A percentile compares a stretch with the other conserved stretches of the same genome.
phyloP scores from a whole-genome alignment of 1,284 basidiomycete genomes.

The Wolfiporia cocos region DNA sequence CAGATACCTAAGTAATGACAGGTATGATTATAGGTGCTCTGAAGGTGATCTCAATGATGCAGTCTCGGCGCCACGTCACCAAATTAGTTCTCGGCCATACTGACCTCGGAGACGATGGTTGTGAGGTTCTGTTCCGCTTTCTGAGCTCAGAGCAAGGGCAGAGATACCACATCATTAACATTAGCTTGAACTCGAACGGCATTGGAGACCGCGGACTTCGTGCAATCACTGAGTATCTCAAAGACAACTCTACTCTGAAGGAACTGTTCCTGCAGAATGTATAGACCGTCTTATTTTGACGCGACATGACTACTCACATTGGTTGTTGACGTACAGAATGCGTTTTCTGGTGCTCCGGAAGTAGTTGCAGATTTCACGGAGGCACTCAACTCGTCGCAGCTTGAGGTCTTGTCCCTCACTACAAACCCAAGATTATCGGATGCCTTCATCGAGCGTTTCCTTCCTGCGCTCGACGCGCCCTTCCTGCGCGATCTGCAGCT shows the following conservation, averaged over 20 bases:
- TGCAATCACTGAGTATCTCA: constrained; percentile 47
- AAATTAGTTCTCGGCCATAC: constrained; percentile 55
- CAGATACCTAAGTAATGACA: too few species aligned
- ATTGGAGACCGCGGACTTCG: constrained; percentile 51
- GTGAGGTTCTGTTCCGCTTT: constrained; percentile 47
- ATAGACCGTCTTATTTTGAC: constrained; percentile 18
- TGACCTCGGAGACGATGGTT: constrained; percentile 52
- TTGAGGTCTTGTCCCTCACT: constrained; percentile 40
- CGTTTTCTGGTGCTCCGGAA: constrained; percentile 31
- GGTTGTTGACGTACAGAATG: constrained; percentile 31
- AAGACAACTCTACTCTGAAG: constrained; percentile 38
- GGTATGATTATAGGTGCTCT: constrained; percentile 44
- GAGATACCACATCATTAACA: constrained; percentile 44
- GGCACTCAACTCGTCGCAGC: constrained; percentile 42
- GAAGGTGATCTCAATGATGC: constrained; percentile 40
- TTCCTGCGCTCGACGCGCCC: constrained; percentile 39
- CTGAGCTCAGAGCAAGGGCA: constrained; percentile 42
- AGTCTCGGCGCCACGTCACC: constrained; percentile 35
- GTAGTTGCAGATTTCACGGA: constrained; percentile 32
- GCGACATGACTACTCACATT: not conserved
- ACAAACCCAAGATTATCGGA: constrained; percentile 40
- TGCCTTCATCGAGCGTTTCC: constrained; percentile 41
- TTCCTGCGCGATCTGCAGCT: constrained; percentile 50
- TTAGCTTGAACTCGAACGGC: constrained; percentile 48
- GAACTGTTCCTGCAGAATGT: constrained; percentile 53